phyloP scores from a whole-genome alignment of 2,329 filamentous ascomycete genomes.

The Teratosphaeria gauchensis region DNA sequence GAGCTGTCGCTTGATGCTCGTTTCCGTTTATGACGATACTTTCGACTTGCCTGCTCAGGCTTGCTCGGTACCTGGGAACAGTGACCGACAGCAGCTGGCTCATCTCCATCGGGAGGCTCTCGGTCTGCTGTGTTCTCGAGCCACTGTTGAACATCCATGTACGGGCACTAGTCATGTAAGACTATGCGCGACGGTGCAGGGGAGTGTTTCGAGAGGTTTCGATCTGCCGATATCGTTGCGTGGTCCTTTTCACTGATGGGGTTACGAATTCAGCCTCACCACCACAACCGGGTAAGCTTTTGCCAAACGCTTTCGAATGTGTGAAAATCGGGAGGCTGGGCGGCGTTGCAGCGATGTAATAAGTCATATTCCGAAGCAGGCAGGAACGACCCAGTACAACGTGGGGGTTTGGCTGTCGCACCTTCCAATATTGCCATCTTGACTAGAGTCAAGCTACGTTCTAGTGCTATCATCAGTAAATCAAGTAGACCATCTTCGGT shows the following conservation, averaged over 20 bases:
- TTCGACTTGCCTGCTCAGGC: constrained; percentile 8
- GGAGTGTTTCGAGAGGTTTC: background rate
- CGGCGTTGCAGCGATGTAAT: background rate
- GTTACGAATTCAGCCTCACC: background rate
- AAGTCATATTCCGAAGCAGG: background rate
- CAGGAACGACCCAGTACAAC: background rate
- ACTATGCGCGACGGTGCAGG: background rate
- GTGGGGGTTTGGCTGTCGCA: background rate
- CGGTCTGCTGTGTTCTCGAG: constrained; percentile 32
- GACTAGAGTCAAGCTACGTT: no score
- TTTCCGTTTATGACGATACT: constrained; percentile 23
- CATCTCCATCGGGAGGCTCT: constrained; percentile 20
- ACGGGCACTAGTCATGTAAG: background rate
- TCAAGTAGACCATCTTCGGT: no score
- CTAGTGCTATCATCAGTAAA: no score
- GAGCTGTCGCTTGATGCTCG: constrained; percentile 27
- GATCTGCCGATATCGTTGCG: background rate
- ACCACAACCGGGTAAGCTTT: background rate
- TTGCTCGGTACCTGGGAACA: constrained; percentile 16
- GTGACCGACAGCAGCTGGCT: constrained; percentile 14
- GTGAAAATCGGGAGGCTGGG: background rate
- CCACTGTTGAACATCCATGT: constrained; percentile 39
- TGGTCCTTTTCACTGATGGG: background rate
- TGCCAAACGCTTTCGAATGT: background rate
- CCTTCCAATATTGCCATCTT: background rate